Evolutionary conservation across 2,329 filamentous ascomycete genomes (phyloP).

Genomic region (Penicillium sp.): DNA sequence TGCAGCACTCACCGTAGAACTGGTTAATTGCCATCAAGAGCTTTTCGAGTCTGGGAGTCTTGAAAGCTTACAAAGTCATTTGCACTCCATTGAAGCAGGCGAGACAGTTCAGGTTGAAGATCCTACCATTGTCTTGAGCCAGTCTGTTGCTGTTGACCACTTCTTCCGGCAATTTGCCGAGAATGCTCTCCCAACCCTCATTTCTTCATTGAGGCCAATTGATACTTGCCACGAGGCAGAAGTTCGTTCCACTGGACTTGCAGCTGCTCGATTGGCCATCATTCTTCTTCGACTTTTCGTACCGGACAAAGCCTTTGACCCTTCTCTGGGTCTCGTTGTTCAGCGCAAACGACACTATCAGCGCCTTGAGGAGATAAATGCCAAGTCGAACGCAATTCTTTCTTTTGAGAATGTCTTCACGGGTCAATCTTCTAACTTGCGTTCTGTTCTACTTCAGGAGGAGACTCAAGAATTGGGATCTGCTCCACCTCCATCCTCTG

Average conservation of each 20-base stretch:
- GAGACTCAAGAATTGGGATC: slow-evolving; percentile 61
- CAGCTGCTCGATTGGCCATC: slow-evolving; percentile 71
- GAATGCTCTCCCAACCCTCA: slow-evolving; percentile 25
- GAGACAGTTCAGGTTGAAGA: slow-evolving; percentile 11
- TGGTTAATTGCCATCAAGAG: slow-evolving; percentile 33
- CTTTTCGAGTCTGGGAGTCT: slow-evolving; percentile 30
- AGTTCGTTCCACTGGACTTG: slow-evolving; percentile 47
- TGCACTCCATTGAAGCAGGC: slow-evolving; percentile 25
- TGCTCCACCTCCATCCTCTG: slow-evolving; percentile 58
- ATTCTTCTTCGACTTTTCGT: slow-evolving; percentile 74
- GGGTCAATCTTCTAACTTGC: slow-evolving; percentile 61
- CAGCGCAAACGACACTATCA: slow-evolving; percentile 56
- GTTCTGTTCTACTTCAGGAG: slow-evolving; percentile 57
- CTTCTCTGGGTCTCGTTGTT: slow-evolving; percentile 57
- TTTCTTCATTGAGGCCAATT: slow-evolving; percentile 24
- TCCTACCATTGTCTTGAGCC: slow-evolving; percentile 16
- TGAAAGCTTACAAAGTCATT: slow-evolving; percentile 16
- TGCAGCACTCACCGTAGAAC: slow-evolving; percentile 30
- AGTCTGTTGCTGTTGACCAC: slow-evolving; percentile 23
- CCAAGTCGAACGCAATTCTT: slow-evolving; percentile 56
- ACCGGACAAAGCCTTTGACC: slow-evolving; percentile 81
- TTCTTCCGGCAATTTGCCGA: slow-evolving; percentile 35
- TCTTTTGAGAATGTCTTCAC: slow-evolving; percentile 63
- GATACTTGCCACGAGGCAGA: slow-evolving; percentile 11
- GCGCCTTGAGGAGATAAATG: slow-evolving; percentile 51